Evolutionary conservation across 768 basidiomycete genomes (phyloP).

Genomic region (Crassisporium funariophilum): DNA sequence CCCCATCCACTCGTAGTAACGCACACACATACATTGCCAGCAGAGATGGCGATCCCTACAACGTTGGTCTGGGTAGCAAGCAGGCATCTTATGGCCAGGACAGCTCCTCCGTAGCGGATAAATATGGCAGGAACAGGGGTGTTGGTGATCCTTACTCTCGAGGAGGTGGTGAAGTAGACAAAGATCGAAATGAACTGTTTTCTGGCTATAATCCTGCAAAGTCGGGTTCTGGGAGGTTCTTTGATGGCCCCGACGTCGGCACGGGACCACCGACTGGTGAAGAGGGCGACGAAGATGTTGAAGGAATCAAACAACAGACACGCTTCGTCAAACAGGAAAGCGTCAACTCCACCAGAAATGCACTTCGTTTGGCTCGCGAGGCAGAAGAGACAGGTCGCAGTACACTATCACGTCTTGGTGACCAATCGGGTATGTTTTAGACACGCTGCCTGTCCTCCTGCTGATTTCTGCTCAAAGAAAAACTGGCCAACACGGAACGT

Average conservation of each 20-base stretch:
- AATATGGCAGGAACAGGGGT: constrained; percentile 52
- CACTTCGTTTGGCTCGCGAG: constrained; percentile 89
- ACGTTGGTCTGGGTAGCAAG: constrained; percentile 23
- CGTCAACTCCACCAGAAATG: constrained; percentile 87
- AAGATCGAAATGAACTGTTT: constrained; percentile 75
- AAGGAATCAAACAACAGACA: constrained; percentile 94
- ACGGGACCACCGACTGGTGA: constrained; percentile 59
- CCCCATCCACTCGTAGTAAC: constrained; percentile 20
- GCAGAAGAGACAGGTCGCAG: constrained; percentile 93
- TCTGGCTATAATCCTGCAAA: constrained; percentile 69
- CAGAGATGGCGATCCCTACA: constrained; percentile 60
- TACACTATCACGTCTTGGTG: constrained; percentile 81
- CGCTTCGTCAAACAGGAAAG: constrained; percentile 90
- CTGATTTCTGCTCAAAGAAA: constrained; percentile 48
- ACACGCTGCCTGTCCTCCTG: constrained; percentile 5
- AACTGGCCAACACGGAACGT: constrained; percentile 91
- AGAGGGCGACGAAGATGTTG: constrained; percentile 85
- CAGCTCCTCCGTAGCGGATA: constrained; percentile 36
- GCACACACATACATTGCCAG: constrained; percentile 68
- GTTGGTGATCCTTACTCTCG: constrained; percentile 71
- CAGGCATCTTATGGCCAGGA: too few relatives aligned
- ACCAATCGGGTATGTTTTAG: constrained; percentile 80
- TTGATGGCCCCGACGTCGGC: constrained; percentile 57
- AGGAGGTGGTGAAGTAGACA: constrained; percentile 58
- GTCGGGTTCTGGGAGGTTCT: constrained; percentile 64